A percentile compares a stretch with the other conserved stretches of the same genome.
Evolutionary conservation across 2,329 filamentous ascomycete genomes (phyloP).

Genomic region (Thielaviopsis cerberus): DNA sequence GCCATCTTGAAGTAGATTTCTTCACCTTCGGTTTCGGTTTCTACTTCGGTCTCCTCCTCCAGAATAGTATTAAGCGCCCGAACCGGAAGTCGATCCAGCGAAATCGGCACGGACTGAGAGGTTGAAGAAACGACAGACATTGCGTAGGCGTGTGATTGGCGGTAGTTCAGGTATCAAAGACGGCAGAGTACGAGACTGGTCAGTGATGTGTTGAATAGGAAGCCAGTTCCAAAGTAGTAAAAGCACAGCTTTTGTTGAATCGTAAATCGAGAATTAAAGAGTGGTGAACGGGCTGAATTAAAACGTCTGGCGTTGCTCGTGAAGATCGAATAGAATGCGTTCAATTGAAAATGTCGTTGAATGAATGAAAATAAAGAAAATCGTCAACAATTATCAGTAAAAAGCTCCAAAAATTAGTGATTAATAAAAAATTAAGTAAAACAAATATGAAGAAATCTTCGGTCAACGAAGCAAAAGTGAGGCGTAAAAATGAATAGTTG

Average conservation of each 20-base stretch:
- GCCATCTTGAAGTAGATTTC: not conserved
- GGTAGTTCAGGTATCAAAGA: not conserved
- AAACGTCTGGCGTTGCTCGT: constrained; percentile 3
- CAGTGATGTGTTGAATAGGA: not conserved
- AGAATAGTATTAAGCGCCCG: constrained; percentile 47
- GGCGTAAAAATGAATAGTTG: not conserved
- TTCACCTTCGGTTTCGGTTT: constrained; percentile 17
- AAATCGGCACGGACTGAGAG: constrained; percentile 27
- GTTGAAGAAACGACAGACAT: not conserved
- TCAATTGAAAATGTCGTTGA: constrained; percentile 13
- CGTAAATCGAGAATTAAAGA: constrained; percentile 17
- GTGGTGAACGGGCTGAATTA: constrained; percentile 3
- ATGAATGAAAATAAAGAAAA: constrained; percentile 5
- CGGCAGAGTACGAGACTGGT: too few species aligned
- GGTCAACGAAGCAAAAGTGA: constrained; percentile 24
- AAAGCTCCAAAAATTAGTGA: not conserved
- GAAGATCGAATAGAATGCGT: not conserved
- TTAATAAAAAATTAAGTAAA: not conserved
- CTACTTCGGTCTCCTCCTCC: constrained; percentile 27
- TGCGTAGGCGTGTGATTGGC: not conserved
- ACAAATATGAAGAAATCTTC: constrained; percentile 17
- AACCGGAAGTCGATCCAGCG: constrained; percentile 34
- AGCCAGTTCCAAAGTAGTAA: not conserved
- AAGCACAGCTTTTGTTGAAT: not conserved
- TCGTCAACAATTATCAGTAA: not conserved